Evolutionary conservation across 768 basidiomycete species (phyloP).

Genomic region (Nidularia pulvinata): DNA sequence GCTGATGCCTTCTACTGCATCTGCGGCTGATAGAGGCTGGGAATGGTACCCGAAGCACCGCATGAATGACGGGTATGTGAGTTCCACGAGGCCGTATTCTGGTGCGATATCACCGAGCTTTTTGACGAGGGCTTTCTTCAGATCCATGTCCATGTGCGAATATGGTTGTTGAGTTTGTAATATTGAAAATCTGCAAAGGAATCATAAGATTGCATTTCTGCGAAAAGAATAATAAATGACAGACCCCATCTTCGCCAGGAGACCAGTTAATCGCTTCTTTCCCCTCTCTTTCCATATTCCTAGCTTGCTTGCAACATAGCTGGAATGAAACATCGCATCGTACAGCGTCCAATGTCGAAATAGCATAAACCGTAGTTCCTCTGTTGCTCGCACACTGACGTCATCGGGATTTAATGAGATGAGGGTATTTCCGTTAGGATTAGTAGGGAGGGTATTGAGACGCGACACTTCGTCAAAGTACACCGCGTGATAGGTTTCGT

Average conservation of each 20-base stretch:
- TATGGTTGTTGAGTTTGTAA: constrained; percentile 93
- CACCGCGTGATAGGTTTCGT: constrained; percentile 78
- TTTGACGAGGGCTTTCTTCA: constrained; percentile 76
- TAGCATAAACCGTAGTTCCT: constrained; percentile 93
- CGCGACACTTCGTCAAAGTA: constrained; percentile 94
- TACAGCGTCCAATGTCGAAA: constrained; percentile 98
- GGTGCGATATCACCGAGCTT: constrained; percentile 91
- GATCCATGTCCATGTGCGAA: constrained; percentile 94
- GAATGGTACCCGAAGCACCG: constrained; percentile 90
- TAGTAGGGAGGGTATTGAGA: constrained; percentile 66
- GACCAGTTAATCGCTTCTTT: constrained; percentile 82
- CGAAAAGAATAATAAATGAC: constrained; percentile 12
- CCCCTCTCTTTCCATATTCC: constrained; percentile 98
- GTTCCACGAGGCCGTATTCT: constrained; percentile 92
- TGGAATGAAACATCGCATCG: constrained; percentile 97
- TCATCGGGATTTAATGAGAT: constrained; percentile 81
- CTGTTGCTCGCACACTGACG: constrained; percentile 73
- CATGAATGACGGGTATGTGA: constrained; percentile 92
- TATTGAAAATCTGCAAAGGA: constrained; percentile 78
- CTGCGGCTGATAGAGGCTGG: constrained; percentile 87
- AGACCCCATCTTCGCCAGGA: constrained; percentile 99
- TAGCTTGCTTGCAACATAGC: constrained; percentile 92
- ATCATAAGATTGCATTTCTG: background rate
- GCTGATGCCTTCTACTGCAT: constrained; percentile 87
- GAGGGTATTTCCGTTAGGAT: constrained; percentile 28